Evolutionary conservation across 164 flowering plant species (phyloP), one percentile per base, ranked within the genome.

Genomic region (Malania oleifera): DNA sequence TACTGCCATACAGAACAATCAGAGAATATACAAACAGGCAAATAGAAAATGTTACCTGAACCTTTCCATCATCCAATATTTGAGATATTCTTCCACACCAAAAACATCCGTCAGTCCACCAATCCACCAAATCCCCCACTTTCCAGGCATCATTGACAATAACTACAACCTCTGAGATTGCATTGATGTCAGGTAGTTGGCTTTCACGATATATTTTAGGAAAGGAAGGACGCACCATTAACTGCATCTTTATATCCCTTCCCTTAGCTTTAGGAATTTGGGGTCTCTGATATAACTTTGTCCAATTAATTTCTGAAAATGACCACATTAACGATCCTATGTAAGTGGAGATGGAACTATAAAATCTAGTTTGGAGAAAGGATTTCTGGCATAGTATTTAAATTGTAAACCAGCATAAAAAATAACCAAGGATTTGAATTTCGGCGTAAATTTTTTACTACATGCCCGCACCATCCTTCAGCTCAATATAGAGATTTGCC

Each of bases 51-150:
- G 46, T 52, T 74, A 89, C 98, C 93, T 68, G 45, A 64, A 77
- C 78, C 52, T 67, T 84, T 44, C 67, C 79, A 53, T 70, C 64
- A 46, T 65, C 78, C 43, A 82, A 43, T 38, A 83, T 7, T 49
- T 73, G 53, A 17, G 72, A 77, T 26, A 92, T 44, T 46, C 31
- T 66, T 67, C 82, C 96, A 41, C 84, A 81, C 96, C 98, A 92
- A 65, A 67, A 89, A 70, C 86, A 80, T 37, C 54, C 70, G 69
- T 74, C 84, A 37, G 24, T 12, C 77, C 65, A 74, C 96, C 96
- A 85, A 68, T 92, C 98, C 37, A 89, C 95, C 66, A 82, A 66
- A 78, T 92, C 90, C 11, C 96, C 98, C 54, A 79, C 87, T 67
- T 69, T 82, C 88, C 89, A 85, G 3, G 19, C 68, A 74, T 75